Percentiles rank a stretch among this genome's conserved stretches.
Conservation (phyloP, 2,329 filamentous ascomycete genomes). For the Juglanconis juglandina region DNA sequence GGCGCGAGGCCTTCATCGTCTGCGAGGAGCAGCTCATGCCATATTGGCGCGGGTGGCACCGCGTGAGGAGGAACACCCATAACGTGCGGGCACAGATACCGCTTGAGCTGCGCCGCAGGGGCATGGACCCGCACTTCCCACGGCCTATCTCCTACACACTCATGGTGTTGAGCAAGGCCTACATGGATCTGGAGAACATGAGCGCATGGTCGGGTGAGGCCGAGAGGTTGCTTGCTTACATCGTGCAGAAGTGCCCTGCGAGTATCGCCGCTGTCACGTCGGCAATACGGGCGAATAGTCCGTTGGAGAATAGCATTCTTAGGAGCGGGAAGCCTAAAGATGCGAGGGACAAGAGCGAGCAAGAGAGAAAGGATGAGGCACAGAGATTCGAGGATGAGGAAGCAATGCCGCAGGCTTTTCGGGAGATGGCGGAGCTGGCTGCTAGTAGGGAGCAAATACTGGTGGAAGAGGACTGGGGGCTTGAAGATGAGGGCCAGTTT, state of each 20-base stretch:
- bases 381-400: neutral
- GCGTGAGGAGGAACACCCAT: slow-evolving; percentile 24
- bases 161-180: slow-evolving; percentile 46
- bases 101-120: slow-evolving; percentile 37
- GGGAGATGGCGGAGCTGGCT: slow-evolving; percentile 15
- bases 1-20: slow-evolving; percentile 65
- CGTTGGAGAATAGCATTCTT: slow-evolving; percentile 24
- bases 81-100: slow-evolving; percentile 29
- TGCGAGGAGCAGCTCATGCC: slow-evolving; percentile 79
- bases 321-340: slow-evolving; percentile 2
- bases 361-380: neutral
- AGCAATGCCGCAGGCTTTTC: slow-evolving; percentile 8
- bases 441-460: neutral
- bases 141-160: slow-evolving; percentile 44
- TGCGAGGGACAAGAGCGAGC: neutral
- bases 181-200: slow-evolving; percentile 46
- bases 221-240: slow-evolving; percentile 34
- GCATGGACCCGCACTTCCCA: slow-evolving; percentile 33
- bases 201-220: slow-evolving; percentile 47
- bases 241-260: slow-evolving; percentile 38
- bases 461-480: slow-evolving; percentile 5
- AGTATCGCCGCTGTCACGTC: slow-evolving; percentile 38
- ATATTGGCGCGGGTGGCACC: slow-evolving; percentile 70
- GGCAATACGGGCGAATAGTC: slow-evolving; percentile 20
- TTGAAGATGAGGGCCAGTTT: neutral